These are phyloP conservation scores for Glycyrrhiza uralensis DNA, from an alignment of 306 rosid species.

Conservation along the genomic window DNA sequence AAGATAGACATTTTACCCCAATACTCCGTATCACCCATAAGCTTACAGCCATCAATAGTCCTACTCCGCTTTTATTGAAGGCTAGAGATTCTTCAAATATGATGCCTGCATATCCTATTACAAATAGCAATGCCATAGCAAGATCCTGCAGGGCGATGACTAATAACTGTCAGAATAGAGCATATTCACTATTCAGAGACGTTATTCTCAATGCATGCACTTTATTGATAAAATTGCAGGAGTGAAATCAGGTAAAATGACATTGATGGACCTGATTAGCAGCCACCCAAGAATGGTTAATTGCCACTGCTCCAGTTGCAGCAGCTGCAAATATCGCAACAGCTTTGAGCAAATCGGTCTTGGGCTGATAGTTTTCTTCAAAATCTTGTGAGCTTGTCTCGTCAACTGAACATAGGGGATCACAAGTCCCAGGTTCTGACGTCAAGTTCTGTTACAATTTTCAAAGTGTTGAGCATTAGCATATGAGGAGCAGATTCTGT, in stretches of 20 bases:
- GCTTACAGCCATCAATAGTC: conserved; percentile 95
- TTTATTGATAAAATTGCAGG: background rate
- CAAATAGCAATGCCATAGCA: conserved; percentile 89
- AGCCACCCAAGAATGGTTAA: conserved; percentile 94
- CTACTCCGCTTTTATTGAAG: conserved; percentile 95
- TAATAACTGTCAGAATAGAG: conserved; percentile 2
- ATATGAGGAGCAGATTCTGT: background rate
- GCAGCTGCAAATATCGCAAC: conserved; percentile 71
- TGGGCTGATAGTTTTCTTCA: conserved; percentile 62
- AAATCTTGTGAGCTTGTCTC: conserved; percentile 68
- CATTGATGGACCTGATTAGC: conserved; percentile 74
- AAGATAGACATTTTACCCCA: conserved; percentile 60
- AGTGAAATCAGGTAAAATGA: conserved; percentile 14
- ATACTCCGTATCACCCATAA: conserved; percentile 87
- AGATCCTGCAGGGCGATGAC: conserved; percentile 55
- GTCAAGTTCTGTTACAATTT: conserved; percentile 48
- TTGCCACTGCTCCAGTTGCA: conserved; percentile 71
- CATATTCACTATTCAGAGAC: background rate
- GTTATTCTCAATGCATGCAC: background rate
- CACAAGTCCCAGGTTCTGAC: conserved; percentile 59
- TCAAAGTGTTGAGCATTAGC: conserved; percentile 23
- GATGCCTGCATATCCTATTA: conserved; percentile 91
- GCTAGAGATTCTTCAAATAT: conserved; percentile 94
- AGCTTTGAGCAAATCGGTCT: conserved; percentile 83
- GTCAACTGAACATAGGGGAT: conserved; percentile 79